phyloP scores from a whole-genome alignment of 495 filamentous ascomycete genomes.

The Xanthoparmelia taractica region DNA sequence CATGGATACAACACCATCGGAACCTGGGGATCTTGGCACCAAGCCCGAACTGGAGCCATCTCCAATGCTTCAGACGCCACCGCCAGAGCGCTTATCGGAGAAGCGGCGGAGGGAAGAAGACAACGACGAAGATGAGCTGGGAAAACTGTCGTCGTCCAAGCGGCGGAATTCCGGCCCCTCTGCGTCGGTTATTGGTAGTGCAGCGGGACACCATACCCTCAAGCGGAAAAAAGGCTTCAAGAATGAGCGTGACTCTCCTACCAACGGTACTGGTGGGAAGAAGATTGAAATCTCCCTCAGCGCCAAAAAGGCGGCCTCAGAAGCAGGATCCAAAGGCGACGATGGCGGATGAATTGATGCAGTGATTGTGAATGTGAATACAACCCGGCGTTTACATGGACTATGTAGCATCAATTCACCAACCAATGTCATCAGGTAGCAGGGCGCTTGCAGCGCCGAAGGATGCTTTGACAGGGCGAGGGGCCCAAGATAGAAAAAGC shows the following conservation, averaged over 20 bases:
- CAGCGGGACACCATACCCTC: constrained; percentile 22
- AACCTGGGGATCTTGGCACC: constrained; percentile 19
- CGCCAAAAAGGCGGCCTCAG: constrained; percentile 10
- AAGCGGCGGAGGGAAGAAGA: constrained; percentile 85
- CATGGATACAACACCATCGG: constrained; percentile 38
- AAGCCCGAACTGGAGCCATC: constrained; percentile 30
- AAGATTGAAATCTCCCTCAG: constrained; percentile 34
- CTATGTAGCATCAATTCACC: neutral
- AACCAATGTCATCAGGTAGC: neutral
- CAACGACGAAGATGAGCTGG: constrained; percentile 70
- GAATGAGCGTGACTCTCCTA: constrained; percentile 11
- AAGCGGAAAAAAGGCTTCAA: constrained; percentile 38
- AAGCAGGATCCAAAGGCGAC: constrained; percentile 9
- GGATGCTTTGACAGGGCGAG: neutral
- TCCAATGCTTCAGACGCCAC: constrained; percentile 40
- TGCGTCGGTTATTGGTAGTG: constrained; percentile 29
- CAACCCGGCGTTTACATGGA: neutral
- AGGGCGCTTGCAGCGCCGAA: neutral
- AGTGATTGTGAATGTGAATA: neutral
- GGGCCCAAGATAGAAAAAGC: neutral
- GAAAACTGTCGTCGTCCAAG: constrained; percentile 62
- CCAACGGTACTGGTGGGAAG: constrained; percentile 20
- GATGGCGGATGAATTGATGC: constrained; percentile 1
- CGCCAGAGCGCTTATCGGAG: constrained; percentile 75
- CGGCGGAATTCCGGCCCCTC: constrained; percentile 47